phyloP scores from a whole-genome alignment of 495 filamentous ascomycete genomes.

The Penicillium mononematosum region DNA sequence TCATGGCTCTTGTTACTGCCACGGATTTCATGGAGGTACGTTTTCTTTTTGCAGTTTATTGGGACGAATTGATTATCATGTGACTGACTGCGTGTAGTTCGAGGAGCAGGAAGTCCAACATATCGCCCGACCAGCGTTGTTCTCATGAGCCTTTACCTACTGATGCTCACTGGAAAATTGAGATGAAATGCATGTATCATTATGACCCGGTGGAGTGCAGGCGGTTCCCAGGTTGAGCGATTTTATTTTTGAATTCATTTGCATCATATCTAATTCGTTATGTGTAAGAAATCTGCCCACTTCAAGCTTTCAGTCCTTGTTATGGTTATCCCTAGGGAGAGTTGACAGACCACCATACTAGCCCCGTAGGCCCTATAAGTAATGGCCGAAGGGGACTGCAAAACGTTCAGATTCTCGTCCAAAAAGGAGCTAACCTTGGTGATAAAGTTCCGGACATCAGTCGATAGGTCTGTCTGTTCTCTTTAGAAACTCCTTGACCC shows the following conservation, averaged over 20 bases:
- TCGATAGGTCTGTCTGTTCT: no score
- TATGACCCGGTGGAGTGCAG: conserved; percentile 20
- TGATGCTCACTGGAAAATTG: background rate
- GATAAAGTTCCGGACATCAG: no score
- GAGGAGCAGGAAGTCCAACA: conserved; percentile 45
- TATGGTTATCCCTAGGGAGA: background rate
- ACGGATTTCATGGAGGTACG: conserved; percentile 64
- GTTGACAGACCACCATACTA: no score
- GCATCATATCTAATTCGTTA: background rate
- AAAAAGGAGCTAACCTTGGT: no score
- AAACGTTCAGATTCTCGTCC: no score
- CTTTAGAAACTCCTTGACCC: no score
- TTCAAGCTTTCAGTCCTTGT: background rate
- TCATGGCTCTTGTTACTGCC: conserved; percentile 56
- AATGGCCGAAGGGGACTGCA: no score
- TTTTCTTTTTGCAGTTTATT: conserved; percentile 10
- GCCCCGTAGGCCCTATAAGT: no score
- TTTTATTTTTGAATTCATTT: conserved; percentile 14
- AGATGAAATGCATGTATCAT: conserved; percentile 21
- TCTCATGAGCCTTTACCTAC: conserved; percentile 35
- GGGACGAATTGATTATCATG: background rate
- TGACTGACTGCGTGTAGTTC: conserved; percentile 28
- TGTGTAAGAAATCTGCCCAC: no score
- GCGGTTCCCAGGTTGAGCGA: conserved; percentile 19
- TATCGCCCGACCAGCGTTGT: conserved; percentile 31